These are phyloP conservation scores for Penicillium sp. DNA, from an alignment of 2,329 filamentous ascomycete genomes.

Conservation along the genomic window DNA sequence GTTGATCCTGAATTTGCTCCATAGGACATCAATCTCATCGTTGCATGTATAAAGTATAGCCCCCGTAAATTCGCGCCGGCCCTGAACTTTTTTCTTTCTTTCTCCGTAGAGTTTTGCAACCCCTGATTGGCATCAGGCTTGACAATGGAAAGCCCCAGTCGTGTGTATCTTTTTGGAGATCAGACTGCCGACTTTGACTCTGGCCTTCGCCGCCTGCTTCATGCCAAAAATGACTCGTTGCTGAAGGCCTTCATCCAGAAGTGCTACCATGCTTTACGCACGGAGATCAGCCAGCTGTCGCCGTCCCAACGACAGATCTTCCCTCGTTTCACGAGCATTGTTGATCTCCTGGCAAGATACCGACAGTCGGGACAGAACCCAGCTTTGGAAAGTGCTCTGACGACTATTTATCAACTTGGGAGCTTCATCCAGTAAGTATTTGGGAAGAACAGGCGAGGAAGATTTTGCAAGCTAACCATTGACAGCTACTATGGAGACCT, in stretches of 20 bases:
- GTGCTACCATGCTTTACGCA: slow-evolving; percentile 39
- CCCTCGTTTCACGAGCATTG: slow-evolving; percentile 38
- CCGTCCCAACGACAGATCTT: slow-evolving; percentile 34
- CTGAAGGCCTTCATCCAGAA: slow-evolving; percentile 42
- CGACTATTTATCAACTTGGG: slow-evolving; percentile 42
- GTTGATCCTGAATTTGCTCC: slow-evolving; percentile 2
- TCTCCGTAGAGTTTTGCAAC: slow-evolving; percentile 9
- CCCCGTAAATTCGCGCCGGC: slow-evolving; percentile 3
- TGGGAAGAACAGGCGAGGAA: not conserved
- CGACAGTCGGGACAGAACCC: slow-evolving; percentile 33
- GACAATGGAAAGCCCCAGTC: slow-evolving; percentile 30
- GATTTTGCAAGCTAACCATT: slow-evolving; percentile 13
- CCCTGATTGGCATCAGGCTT: slow-evolving; percentile 7
- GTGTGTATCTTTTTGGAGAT: slow-evolving; percentile 46
- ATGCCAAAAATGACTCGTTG: slow-evolving; percentile 41
- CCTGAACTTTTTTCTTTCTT: slow-evolving; percentile 1
- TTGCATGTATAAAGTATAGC: slow-evolving; percentile 20
- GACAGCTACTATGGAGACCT: slow-evolving; percentile 41
- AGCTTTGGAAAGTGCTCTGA: slow-evolving; percentile 42
- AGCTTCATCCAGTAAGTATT: slow-evolving; percentile 42
- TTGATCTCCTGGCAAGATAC: slow-evolving; percentile 36
- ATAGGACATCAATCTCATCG: slow-evolving; percentile 1
- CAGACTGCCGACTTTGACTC: slow-evolving; percentile 43
- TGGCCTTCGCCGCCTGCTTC: slow-evolving; percentile 39
- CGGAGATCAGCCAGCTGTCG: slow-evolving; percentile 36